Evolutionary conservation across 345 rosid genomes (phyloP).

Genomic region (Lumnitzera racemosa): DNA sequence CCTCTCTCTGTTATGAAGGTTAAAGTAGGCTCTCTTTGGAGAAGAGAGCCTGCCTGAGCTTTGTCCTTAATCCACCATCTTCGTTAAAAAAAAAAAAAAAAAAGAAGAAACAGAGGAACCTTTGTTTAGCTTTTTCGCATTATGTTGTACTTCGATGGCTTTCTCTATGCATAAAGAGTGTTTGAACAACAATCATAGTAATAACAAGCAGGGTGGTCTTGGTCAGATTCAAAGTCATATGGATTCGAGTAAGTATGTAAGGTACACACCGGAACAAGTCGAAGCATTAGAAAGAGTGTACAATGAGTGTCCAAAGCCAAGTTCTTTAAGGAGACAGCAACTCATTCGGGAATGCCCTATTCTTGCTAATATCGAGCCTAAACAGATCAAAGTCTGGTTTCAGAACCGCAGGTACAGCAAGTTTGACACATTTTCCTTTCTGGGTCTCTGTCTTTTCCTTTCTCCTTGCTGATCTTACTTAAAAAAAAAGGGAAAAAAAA

Average conservation of each 20-base stretch:
- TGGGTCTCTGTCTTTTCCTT: too few relatives aligned
- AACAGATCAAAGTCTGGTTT: constrained; percentile 72
- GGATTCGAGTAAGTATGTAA: constrained; percentile 63
- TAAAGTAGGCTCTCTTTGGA: constrained; percentile 49
- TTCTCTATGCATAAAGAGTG: constrained; percentile 30
- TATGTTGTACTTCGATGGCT: constrained; percentile 22
- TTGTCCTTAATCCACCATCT: too few relatives aligned
- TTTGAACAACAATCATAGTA: not conserved
- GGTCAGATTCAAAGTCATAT: constrained; percentile 25
- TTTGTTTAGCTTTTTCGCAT: not conserved
- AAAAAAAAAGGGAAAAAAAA: too few relatives aligned
- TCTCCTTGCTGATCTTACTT: too few relatives aligned
- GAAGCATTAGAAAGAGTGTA: constrained; percentile 78
- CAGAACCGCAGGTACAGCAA: constrained; percentile 50
- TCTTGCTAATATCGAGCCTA: constrained; percentile 58
- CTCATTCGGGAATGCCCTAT: constrained; percentile 67
- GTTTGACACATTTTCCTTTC: not conserved
- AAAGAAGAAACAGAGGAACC: not conserved
- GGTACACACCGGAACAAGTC: constrained; percentile 73
- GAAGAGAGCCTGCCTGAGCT: constrained; percentile 46
- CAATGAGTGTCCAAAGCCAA: constrained; percentile 73
- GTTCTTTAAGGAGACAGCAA: constrained; percentile 65
- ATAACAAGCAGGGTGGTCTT: too few relatives aligned
- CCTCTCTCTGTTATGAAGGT: constrained; percentile 29
- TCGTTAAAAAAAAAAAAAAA: not conserved